Evolutionary conservation across 2,329 filamentous ascomycete species (phyloP).

Genomic region (Fusarium torreyae): DNA sequence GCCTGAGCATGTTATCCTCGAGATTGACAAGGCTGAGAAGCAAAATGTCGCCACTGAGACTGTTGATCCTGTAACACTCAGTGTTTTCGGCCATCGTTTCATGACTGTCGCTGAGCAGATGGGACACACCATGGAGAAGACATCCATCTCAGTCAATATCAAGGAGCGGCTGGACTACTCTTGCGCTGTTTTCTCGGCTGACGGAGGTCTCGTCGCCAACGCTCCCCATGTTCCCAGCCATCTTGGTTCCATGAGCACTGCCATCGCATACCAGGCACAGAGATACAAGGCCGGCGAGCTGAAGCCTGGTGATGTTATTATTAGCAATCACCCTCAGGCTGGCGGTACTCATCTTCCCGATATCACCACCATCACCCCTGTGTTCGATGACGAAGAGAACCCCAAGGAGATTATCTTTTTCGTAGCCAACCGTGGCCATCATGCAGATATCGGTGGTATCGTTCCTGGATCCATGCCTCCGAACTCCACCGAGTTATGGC

Average conservation of each 20-base stretch:
- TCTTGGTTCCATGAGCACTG: slow-evolving; percentile 43
- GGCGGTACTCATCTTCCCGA: slow-evolving; percentile 49
- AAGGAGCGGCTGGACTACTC: slow-evolving; percentile 86
- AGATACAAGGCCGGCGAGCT: slow-evolving; percentile 41
- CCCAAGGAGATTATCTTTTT: slow-evolving; percentile 53
- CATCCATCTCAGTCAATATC: slow-evolving; percentile 82
- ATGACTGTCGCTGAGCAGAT: slow-evolving; percentile 89
- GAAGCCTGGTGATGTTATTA: slow-evolving; percentile 42
- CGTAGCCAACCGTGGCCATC: slow-evolving; percentile 53
- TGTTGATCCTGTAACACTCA: slow-evolving; percentile 80
- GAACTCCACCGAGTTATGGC: slow-evolving; percentile 71
- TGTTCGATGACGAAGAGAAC: slow-evolving; percentile 51
- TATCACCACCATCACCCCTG: slow-evolving; percentile 49
- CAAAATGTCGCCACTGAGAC: slow-evolving; percentile 52
- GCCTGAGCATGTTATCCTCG: slow-evolving; percentile 55
- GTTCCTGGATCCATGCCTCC: slow-evolving; percentile 83
- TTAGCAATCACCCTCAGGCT: slow-evolving; percentile 48
- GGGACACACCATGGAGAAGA: slow-evolving; percentile 83
- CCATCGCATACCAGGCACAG: slow-evolving; percentile 42
- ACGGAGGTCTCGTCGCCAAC: slow-evolving; percentile 56
- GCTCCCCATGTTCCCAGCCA: slow-evolving; percentile 43
- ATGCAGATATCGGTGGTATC: slow-evolving; percentile 68
- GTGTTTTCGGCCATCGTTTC: slow-evolving; percentile 83
- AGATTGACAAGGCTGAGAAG: slow-evolving; percentile 46
- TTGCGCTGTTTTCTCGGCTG: slow-evolving; percentile 81